Percentiles rank a stretch among this genome's conserved stretches.
phyloP scores from a whole-genome alignment of 352 stramenopile species.

The Phytophthora pinifolia region DNA sequence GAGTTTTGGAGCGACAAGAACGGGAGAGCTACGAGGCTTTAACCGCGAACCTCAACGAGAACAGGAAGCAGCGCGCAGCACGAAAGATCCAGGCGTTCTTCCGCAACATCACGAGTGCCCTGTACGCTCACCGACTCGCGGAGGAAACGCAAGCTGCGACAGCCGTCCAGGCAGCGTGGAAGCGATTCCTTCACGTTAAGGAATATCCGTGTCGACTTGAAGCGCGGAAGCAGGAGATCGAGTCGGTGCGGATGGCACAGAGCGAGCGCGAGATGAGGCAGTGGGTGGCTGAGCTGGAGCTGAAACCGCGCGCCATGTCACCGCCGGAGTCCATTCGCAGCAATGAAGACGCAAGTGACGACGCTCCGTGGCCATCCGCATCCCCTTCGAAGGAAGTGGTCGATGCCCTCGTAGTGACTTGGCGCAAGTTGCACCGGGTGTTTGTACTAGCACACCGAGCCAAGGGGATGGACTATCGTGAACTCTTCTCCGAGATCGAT shows the following conservation, averaged over 20 bases:
- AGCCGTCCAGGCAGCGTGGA: conserved; percentile 36
- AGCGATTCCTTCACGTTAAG: conserved; percentile 25
- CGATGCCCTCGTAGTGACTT: conserved; percentile 45
- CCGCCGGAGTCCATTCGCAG: conserved; percentile 11
- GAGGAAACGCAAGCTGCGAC: conserved; percentile 17
- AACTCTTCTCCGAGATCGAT: conserved; percentile 55
- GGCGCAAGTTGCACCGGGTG: conserved; percentile 50
- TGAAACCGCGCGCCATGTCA: conserved; percentile 7
- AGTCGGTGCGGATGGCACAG: conserved; percentile 34
- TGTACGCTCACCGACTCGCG: background rate
- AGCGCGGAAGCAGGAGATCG: conserved; percentile 9
- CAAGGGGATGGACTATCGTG: conserved; percentile 19
- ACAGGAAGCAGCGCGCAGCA: conserved; percentile 25
- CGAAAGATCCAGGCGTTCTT: conserved; percentile 32
- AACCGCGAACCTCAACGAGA: conserved; percentile 15
- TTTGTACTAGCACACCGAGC: conserved; percentile 38
- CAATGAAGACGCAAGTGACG: background rate
- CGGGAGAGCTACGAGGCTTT: conserved; percentile 22
- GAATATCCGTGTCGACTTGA: conserved; percentile 28
- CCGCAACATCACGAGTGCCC: conserved; percentile 5
- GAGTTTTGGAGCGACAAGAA: conserved; percentile 36
- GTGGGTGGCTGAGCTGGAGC: conserved; percentile 14
- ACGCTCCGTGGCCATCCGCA: conserved; percentile 6
- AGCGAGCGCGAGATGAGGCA: conserved; percentile 36
- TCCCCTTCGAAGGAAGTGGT: conserved; percentile 35